Conservation (phyloP, 2,329 filamentous ascomycete species). For the Fusarium sororula region DNA sequence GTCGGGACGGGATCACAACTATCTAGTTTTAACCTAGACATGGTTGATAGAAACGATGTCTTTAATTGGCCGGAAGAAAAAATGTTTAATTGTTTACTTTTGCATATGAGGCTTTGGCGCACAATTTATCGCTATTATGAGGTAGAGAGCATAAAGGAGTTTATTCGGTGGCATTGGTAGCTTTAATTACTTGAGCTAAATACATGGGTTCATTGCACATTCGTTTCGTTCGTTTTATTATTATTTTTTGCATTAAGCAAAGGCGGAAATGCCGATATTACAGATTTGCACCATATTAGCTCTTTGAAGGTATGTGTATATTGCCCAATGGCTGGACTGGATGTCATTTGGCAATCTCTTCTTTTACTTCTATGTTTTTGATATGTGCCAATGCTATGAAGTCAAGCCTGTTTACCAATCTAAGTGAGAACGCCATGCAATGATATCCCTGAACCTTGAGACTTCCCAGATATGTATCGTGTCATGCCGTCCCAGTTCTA, state of each 20-base stretch:
- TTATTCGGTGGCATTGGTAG: background rate
- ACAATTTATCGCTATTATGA: background rate
- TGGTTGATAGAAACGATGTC: conserved; percentile 38
- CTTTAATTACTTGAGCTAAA: background rate
- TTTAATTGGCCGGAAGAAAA: conserved; percentile 37
- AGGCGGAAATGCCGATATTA: background rate
- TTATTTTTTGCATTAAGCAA: background rate
- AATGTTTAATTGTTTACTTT: conserved; percentile 37
- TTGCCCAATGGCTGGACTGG: background rate
- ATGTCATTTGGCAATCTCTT: background rate
- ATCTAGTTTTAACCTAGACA: conserved; percentile 26
- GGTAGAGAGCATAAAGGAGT: conserved; percentile 7
- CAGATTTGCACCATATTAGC: background rate
- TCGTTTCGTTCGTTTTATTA: background rate
- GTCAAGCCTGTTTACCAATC: background rate
- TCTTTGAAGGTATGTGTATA: background rate
- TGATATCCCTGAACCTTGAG: background rate
- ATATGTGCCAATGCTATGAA: background rate
- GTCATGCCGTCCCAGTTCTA: background rate
- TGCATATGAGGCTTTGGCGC: conserved; percentile 8
- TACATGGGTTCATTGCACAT: background rate
- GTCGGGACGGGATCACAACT: conserved; percentile 27
- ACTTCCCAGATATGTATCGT: background rate
- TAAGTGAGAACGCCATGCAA: conserved; percentile 14
- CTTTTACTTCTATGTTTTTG: background rate